These are phyloP conservation scores for Cucurbita pepo DNA, from an alignment of 306 rosid species.

Conservation along the genomic window DNA sequence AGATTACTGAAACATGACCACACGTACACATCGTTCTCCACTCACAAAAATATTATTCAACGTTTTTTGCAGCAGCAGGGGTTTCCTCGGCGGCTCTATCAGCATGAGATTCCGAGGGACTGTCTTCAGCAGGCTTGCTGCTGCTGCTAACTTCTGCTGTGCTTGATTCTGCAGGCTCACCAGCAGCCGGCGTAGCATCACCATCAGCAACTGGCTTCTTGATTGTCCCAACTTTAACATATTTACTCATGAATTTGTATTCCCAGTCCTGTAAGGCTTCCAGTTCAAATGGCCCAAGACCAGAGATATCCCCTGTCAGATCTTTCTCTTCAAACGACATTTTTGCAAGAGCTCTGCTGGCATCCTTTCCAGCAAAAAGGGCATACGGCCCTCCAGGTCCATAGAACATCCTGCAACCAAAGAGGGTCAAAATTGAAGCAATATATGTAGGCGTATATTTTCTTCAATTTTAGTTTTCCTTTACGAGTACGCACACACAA, in stretches of 20 bases:
- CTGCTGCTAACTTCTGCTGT: slow-evolving; percentile 6
- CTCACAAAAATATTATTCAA: not conserved
- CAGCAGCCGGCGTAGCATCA: slow-evolving; percentile 15
- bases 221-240: slow-evolving; percentile 71
- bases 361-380: slow-evolving; percentile 90
- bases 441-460: not conserved
- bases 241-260: slow-evolving; percentile 79
- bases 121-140: slow-evolving; percentile 28
- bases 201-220: slow-evolving; percentile 24
- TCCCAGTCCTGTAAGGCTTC: slow-evolving; percentile 95
- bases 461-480: not conserved
- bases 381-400: slow-evolving; percentile 99
- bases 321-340: slow-evolving; percentile 94
- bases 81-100: slow-evolving; percentile 40
- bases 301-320: slow-evolving; percentile 74
- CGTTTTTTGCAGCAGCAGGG: slow-evolving; percentile 8
- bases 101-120: slow-evolving; percentile 31
- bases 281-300: slow-evolving; percentile 63
- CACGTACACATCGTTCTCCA: not conserved
- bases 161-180: slow-evolving; percentile 30
- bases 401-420: slow-evolving; percentile 63
- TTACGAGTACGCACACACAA: not conserved
- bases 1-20: not conserved
- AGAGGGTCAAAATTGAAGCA: not conserved
- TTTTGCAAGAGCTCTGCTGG: slow-evolving; percentile 93